Percentiles rank a stretch among this genome's conserved stretches.
Evolutionary conservation across 2,329 filamentous ascomycete genomes (phyloP).

Genomic region (Bipolaris zeicola): DNA sequence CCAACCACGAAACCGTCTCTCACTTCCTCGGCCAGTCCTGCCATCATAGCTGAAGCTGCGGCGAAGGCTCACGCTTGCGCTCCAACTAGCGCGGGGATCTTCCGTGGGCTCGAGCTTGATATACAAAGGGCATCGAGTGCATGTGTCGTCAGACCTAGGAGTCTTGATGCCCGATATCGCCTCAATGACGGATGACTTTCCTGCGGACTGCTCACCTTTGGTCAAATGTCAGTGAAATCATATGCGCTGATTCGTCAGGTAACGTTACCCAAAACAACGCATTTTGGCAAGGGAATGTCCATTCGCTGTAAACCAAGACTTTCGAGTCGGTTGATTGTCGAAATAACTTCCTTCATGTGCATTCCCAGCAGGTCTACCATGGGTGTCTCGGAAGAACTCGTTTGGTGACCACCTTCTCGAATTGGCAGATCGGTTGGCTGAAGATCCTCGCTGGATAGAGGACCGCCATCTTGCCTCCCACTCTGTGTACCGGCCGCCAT

Average conservation of each 20-base stretch:
- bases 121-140: constrained; percentile 80
- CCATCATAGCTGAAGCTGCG: constrained; percentile 65
- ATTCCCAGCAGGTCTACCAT: constrained; percentile 57
- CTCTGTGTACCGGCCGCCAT: constrained; percentile 16
- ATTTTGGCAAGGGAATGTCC: constrained; percentile 71
- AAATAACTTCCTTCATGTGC: constrained; percentile 68
- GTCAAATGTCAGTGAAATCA: not conserved
- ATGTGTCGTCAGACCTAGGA: constrained; percentile 72
- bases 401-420: not conserved
- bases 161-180: constrained; percentile 67
- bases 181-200: constrained; percentile 70
- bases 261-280: constrained; percentile 72
- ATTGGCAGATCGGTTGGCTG: constrained; percentile 8
- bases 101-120: constrained; percentile 70
- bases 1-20: constrained; percentile 69
- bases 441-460: constrained; percentile 12
- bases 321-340: constrained; percentile 68
- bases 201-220: constrained; percentile 72
- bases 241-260: not conserved
- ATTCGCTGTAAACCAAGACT: constrained; percentile 74
- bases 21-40: constrained; percentile 49
- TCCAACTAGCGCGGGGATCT: constrained; percentile 59
- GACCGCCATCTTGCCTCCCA: constrained; percentile 6
- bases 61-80: constrained; percentile 69
- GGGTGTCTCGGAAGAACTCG: not conserved